A percentile compares a stretch with the other conserved stretches of the same genome.
These are phyloP conservation scores for Marchantia polymorpha DNA, from an alignment of 225 moss, liverwort and hornwort genomes.

Conservation along the genomic window DNA sequence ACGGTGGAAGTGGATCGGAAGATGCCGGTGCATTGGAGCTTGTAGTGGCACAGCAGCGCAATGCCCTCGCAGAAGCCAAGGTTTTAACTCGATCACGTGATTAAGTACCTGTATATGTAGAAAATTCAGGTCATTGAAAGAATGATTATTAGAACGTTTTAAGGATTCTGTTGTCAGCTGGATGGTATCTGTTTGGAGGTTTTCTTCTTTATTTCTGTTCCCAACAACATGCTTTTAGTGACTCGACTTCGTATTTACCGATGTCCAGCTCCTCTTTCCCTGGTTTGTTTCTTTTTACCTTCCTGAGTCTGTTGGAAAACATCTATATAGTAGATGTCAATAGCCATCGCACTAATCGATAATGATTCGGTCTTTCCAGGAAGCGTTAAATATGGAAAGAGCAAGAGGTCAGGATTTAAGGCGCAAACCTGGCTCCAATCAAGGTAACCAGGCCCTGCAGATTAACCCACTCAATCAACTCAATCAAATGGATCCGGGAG, in stretches of 20 bases:
- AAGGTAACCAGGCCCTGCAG: conserved; percentile 30
- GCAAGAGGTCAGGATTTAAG: conserved; percentile 59
- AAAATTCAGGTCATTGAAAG: too few relatives aligned
- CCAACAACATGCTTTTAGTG: neutral
- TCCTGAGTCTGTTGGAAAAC: neutral
- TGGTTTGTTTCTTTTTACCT: too few relatives aligned
- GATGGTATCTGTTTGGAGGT: neutral
- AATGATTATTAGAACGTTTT: neutral
- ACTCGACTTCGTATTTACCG: neutral
- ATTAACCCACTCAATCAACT: conserved; percentile 49
- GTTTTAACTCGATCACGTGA: conserved; percentile 27
- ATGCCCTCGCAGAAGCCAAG: conserved; percentile 93
- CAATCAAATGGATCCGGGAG: conserved; percentile 57
- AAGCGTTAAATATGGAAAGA: conserved; percentile 74
- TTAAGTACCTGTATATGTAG: neutral
- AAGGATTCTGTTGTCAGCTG: neutral
- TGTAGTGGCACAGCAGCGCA: conserved; percentile 69
- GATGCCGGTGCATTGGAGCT: conserved; percentile 81
- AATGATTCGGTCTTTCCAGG: conserved; percentile 41
- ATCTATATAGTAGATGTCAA: neutral
- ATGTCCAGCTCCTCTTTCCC: too few relatives aligned
- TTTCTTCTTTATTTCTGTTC: neutral
- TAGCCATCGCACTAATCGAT: neutral
- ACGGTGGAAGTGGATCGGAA: conserved; percentile 63
- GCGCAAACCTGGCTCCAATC: conserved; percentile 35